Conservation (phyloP, 1,284 basidiomycete genomes). For the Takashimella tepidaria region DNA sequence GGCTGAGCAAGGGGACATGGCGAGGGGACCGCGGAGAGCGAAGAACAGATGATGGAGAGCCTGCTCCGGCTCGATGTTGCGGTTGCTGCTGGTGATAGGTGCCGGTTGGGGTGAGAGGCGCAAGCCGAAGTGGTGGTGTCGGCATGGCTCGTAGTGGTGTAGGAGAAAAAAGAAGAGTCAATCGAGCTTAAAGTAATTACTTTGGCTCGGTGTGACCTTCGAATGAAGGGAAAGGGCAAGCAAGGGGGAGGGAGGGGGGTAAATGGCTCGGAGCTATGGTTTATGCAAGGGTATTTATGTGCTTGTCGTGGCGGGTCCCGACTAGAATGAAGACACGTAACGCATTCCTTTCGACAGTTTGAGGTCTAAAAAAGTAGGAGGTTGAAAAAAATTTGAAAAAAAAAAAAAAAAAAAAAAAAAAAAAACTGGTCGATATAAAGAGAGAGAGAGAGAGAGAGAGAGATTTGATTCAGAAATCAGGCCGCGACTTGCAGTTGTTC, state of each 20-base stretch:
- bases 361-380: background rate
- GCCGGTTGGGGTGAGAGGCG: background rate
- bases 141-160: background rate
- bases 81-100: background rate
- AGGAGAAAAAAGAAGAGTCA: no score
- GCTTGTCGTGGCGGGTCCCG: background rate
- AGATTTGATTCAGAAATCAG: no score
- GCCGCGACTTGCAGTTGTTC: no score
- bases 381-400: background rate
- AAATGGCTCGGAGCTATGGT: background rate
- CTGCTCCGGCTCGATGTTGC: background rate
- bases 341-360: background rate
- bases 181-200: no score
- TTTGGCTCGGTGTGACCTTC: no score
- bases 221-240: background rate
- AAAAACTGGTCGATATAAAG: no score
- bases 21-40: slow-evolving; percentile 11
- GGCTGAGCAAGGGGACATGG: slow-evolving; percentile 25
- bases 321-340: background rate
- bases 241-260: background rate
- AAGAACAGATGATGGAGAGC: slow-evolving; percentile 14
- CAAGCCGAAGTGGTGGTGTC: background rate
- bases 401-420: background rate
- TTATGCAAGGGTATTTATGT: background rate
- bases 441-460: background rate